Evolutionary conservation across 768 basidiomycete genomes (phyloP).

Genomic region (Tylopilus felleus): DNA sequence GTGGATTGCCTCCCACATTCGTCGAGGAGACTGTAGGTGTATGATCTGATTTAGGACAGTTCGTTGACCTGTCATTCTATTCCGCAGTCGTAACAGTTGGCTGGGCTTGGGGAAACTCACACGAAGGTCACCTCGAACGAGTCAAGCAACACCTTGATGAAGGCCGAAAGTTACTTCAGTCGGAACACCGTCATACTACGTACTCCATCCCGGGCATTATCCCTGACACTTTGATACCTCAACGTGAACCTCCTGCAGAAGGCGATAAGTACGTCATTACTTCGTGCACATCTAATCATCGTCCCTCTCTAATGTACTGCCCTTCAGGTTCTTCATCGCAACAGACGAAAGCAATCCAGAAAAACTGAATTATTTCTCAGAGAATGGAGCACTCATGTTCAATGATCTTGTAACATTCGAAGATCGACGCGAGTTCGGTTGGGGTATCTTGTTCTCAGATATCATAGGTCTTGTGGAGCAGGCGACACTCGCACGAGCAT

Average conservation of each 20-base stretch:
- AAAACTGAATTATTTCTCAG: slow-evolving; percentile 28
- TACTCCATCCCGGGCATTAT: slow-evolving; percentile 19
- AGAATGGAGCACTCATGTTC: slow-evolving; percentile 36
- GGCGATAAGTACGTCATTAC: slow-evolving; percentile 15
- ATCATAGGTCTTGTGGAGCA: slow-evolving; percentile 40
- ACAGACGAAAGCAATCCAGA: slow-evolving; percentile 38
- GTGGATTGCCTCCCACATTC: slow-evolving; percentile 39
- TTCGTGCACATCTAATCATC: background rate
- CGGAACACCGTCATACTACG: slow-evolving; percentile 7
- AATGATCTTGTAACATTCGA: slow-evolving; percentile 38
- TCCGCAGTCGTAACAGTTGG: slow-evolving; percentile 24
- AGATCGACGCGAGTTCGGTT: slow-evolving; percentile 37
- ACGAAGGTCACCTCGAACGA: slow-evolving; percentile 33
- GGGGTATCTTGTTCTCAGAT: slow-evolving; percentile 40
- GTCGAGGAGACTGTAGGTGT: slow-evolving; percentile 37
- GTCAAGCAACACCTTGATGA: slow-evolving; percentile 29
- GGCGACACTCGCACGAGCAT: slow-evolving; percentile 32
- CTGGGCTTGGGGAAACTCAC: slow-evolving; percentile 34
- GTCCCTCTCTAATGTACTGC: background rate
- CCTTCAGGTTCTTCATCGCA: slow-evolving; percentile 29
- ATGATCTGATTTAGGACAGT: background rate
- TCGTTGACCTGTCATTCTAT: background rate
- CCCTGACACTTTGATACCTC: slow-evolving; percentile 10
- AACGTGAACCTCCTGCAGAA: slow-evolving; percentile 14
- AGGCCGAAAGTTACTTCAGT: slow-evolving; percentile 29